Evolutionary conservation across 2,329 filamentous ascomycete species (phyloP), one percentile per base, ranked within the genome.

Genomic region (Ophiostoma tasmaniense): DNA sequence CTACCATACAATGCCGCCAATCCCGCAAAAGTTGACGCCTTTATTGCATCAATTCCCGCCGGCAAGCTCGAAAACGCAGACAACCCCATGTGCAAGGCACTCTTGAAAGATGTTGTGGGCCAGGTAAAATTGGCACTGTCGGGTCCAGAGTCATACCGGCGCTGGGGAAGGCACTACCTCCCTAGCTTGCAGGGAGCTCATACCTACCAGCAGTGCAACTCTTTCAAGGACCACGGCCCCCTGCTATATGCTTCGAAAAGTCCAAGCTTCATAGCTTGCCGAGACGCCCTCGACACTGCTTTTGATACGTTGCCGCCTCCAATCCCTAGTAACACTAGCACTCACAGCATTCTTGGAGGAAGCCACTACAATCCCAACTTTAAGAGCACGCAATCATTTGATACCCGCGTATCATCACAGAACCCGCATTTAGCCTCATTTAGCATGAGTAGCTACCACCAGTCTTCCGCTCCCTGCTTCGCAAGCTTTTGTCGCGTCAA

Each of bases 221-320:
- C 83, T 0, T 88, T 88, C 81, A 87, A 87, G 73, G 87, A 89
- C 70, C 78, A 82, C 0, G 86, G 86, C 0, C 84, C 86, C 3
- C 79, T 85, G 7, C 78, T 81, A 71, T 89, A 88, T 72, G 81
- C 85, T 20, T 73, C 73, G 0, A 74, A 80, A 1, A 86, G 83
- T 67, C 79, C 81, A 0, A 77, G 88, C 2, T 89, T 89, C 73
- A 74, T 76, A 17, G 72, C 75, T 6, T 87, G 83, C 73, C 78
- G 84, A 10, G 79, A 84, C 65, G 73, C 75, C 1, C 80, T 88
- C 0, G 82, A 86, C 69, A 72, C 72, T 0, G 81, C 81, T 0
- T 86, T 86, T 71, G 81, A 85, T 70, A 76, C 72, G 6, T 75
- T 84, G 0, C 80, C 81, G 0, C 74, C 82, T 0, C 83, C 83